Percentiles rank a stretch among this genome's conserved stretches.
These are phyloP conservation scores for Chrysoporthe deuterocubensis DNA, from an alignment of 2,329 filamentous ascomycete species.

Conservation along the genomic window DNA sequence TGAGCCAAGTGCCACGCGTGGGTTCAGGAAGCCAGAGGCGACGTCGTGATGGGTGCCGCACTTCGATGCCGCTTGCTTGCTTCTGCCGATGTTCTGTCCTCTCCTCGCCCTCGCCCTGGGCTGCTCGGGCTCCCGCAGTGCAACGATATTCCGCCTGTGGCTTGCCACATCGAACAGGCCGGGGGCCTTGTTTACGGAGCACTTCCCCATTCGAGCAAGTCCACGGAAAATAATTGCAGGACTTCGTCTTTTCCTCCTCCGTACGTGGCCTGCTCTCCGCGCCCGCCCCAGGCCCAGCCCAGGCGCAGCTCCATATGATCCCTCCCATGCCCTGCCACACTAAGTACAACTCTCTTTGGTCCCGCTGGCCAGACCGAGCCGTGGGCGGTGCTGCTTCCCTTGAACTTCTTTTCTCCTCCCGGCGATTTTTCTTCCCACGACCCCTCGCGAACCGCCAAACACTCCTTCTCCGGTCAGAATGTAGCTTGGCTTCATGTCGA, in stretches of 20 bases:
- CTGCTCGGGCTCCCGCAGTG: too few species aligned
- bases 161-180: background rate
- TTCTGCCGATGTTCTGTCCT: background rate
- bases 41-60: background rate
- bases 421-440: background rate
- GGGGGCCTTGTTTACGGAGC: background rate
- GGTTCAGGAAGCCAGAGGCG: background rate
- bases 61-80: background rate
- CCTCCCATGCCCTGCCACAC: background rate
- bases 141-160: too few species aligned
- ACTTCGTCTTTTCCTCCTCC: background rate
- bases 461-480: slow-evolving; percentile 3
- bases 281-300: background rate
- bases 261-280: background rate
- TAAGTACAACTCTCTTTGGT: background rate
- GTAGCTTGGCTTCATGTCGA: slow-evolving; percentile 14
- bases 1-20: background rate
- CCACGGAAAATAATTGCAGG: background rate
- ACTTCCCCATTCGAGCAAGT: slow-evolving; percentile 9
- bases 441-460: background rate
- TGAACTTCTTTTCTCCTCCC: background rate
- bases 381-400: background rate
- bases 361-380: background rate
- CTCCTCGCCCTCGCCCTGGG: too few species aligned
- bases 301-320: background rate